phyloP scores from a whole-genome alignment of 1,284 basidiomycete genomes.

The Leccinum insolens region DNA sequence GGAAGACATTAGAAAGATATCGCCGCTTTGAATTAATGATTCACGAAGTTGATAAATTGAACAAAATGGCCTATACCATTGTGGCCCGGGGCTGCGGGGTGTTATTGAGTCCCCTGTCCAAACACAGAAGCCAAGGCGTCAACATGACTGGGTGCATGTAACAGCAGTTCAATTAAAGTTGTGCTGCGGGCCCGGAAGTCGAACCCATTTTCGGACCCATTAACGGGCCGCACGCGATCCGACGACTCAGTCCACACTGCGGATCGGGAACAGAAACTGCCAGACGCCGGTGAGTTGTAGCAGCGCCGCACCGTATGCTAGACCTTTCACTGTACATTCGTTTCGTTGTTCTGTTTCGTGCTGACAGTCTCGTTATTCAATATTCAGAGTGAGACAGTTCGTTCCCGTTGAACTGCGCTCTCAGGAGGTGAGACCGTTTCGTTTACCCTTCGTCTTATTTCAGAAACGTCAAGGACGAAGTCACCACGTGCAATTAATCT shows the following conservation, averaged over 20 bases:
- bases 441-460: not conserved
- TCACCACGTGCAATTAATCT: not conserved
- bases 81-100: slow-evolving; percentile 6
- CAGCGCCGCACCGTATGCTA: too few relatives aligned
- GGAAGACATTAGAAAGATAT: not conserved
- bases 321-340: too few relatives aligned
- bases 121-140: not conserved
- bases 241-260: not conserved
- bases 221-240: too few relatives aligned
- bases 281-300: too few relatives aligned
- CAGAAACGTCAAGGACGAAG: not conserved
- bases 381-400: not conserved
- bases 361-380: not conserved
- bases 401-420: not conserved
- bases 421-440: not conserved
- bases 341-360: too few relatives aligned
- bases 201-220: not conserved
- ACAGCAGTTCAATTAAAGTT: not conserved
- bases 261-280: not conserved
- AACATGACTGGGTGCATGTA: not conserved
- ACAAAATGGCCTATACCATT: slow-evolving; percentile 14
- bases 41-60: not conserved
- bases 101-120: not conserved
- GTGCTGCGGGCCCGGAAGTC: not conserved
- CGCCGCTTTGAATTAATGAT: not conserved